Evolutionary conservation across 768 basidiomycete genomes (phyloP), one percentile per base, ranked within the genome.

Genomic region (Steccherinum ochraceum): DNA sequence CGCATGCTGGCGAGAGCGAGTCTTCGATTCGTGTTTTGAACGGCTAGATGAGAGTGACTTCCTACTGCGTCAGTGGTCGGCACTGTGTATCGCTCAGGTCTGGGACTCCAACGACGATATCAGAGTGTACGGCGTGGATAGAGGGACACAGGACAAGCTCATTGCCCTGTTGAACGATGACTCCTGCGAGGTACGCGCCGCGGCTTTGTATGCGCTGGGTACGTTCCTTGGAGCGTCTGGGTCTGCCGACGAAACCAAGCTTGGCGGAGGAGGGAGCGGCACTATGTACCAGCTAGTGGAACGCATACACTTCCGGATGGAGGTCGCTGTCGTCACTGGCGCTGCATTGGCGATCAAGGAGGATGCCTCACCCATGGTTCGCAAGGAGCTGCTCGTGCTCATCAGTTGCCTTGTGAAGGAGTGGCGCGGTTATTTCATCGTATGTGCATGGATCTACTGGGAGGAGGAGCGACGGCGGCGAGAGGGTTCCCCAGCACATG

Each of bases 381-480:
- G 95, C 52, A 96, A 96, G 69, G 96, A 98, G 65, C 73, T 97
- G 19, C 74, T 97, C 26, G 80, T 97, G 35, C 76, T 98, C 35
- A 83, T 98, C 50, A 93, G 91, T 61, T 92, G 89, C 60, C 73
- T 98, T 19, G 93, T 94, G 30, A 89, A 93, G 65, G 95, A 98
- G 65, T 97, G 94, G 91, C 74, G 93, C 50, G 96, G 95, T 5
- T 90, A 90, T 72, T 93, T 98, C 59, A 90, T 95, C 45, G 83
- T 93, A 35, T 96, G 95, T 55, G 93, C 95, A 1, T 98, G 95
- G 94, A 71, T 92, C 7, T 94, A 96, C 64, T 90, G 90, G 83
- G 93, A 96, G 62, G 90, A 94, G 64, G 89, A 95, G 58, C 69
- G 84, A 46, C 79, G 75, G 52, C 83, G 85, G 80, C 64, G 58